These are phyloP conservation scores for Nymphaea colorata DNA, from an alignment of 164 flowering plant genomes.

Conservation along the genomic window DNA sequence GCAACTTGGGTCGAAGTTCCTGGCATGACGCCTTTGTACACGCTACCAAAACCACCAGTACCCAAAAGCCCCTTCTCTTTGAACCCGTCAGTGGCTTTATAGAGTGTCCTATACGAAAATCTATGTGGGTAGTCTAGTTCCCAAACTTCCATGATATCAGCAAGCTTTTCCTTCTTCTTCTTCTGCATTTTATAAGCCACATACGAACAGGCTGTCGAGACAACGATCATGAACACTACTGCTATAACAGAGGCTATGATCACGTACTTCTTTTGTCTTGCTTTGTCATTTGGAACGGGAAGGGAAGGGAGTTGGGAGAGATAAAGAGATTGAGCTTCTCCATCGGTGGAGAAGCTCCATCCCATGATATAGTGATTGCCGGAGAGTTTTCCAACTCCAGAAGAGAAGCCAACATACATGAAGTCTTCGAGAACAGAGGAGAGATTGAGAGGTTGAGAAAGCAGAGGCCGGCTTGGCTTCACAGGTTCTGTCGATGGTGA, in stretches of 20 bases:
- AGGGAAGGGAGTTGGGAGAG: background rate
- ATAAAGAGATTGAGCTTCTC: background rate
- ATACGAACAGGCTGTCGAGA: background rate
- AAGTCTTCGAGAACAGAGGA: background rate
- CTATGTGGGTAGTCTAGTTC: slow-evolving; percentile 1
- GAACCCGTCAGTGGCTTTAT: background rate
- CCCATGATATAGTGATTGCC: background rate
- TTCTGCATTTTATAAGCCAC: background rate
- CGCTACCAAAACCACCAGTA: background rate
- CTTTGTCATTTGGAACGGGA: background rate
- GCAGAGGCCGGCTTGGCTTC: background rate
- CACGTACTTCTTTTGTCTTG: background rate
- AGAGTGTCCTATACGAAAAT: background rate
- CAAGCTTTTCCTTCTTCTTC: background rate
- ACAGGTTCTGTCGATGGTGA: background rate
- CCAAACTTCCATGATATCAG: background rate
- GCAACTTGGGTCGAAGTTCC: background rate
- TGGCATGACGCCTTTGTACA: background rate
- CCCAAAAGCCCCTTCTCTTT: background rate
- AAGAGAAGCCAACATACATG: background rate
- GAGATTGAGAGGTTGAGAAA: background rate
- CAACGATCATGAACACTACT: background rate
- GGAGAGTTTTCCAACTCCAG: background rate
- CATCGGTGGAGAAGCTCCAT: background rate
- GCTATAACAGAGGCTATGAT: background rate